Percentiles rank a stretch among this genome's conserved stretches.
phyloP scores from a whole-genome alignment of 2,329 filamentous ascomycete species.

The Sarocladiaceae sp. region DNA sequence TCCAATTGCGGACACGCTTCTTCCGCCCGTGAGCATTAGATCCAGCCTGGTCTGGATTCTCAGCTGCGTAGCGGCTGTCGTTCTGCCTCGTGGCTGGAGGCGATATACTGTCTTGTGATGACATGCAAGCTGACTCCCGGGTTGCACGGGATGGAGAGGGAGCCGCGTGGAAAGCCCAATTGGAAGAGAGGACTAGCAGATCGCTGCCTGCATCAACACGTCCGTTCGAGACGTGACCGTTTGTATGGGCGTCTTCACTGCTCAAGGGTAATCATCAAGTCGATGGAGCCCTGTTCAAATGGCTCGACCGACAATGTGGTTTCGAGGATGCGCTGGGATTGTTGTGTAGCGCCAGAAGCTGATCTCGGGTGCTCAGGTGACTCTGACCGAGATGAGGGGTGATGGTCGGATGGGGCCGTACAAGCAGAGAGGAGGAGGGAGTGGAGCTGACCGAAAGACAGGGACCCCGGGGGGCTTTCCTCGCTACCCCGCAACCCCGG shows the following conservation, averaged over 20 bases:
- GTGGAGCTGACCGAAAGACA: constrained; percentile 1
- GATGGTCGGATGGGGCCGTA: background rate
- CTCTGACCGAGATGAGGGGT: constrained; percentile 5
- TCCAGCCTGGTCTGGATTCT: constrained; percentile 2
- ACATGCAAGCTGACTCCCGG: constrained; percentile 7
- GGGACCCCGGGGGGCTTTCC: background rate
- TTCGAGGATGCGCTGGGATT: background rate
- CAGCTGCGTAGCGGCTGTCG: background rate
- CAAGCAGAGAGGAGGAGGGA: background rate
- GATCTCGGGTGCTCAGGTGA: constrained; percentile 3
- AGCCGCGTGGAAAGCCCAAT: background rate
- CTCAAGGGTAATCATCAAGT: background rate
- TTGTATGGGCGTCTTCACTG: background rate
- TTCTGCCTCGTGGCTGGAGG: constrained; percentile 7
- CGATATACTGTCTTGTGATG: constrained; percentile 9
- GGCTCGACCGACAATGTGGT: background rate
- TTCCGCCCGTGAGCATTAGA: constrained; percentile 15
- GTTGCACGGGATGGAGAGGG: too few relatives aligned
- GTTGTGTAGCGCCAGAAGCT: background rate
- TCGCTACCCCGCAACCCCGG: constrained; percentile 4
- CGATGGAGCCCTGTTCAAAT: background rate
- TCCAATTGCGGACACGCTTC: constrained; percentile 34
- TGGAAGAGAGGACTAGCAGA: background rate
- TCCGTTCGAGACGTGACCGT: too few relatives aligned
- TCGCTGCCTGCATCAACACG: too few relatives aligned